These are phyloP conservation scores for Phytophthora pseudosyringae DNA, from an alignment of 352 stramenopile genomes.

Conservation along the genomic window DNA sequence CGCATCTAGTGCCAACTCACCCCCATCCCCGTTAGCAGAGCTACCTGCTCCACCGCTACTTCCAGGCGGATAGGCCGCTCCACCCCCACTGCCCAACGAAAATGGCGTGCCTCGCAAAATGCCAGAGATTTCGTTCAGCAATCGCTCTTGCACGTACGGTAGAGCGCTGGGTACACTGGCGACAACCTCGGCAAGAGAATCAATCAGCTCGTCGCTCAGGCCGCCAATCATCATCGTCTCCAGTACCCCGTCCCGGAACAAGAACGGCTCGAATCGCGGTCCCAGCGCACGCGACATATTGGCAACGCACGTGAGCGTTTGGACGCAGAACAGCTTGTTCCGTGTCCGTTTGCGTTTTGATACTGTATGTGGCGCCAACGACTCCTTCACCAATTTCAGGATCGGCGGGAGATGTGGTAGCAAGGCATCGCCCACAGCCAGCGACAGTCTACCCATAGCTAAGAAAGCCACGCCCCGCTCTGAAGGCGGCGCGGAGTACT, in stretches of 20 bases:
- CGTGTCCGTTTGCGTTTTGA: slow-evolving; percentile 53
- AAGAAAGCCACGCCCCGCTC: slow-evolving; percentile 91
- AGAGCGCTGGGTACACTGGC: slow-evolving; percentile 89
- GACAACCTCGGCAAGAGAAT: slow-evolving; percentile 92
- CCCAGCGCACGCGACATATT: slow-evolving; percentile 75
- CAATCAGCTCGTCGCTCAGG: slow-evolving; percentile 94
- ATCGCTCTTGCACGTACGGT: slow-evolving; percentile 92
- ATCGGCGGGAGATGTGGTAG: slow-evolving; percentile 85
- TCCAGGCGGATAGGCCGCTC: slow-evolving; percentile 18
- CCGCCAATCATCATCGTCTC: slow-evolving; percentile 91
- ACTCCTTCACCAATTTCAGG: slow-evolving; percentile 79
- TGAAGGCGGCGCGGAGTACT: slow-evolving; percentile 48
- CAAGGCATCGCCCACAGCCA: slow-evolving; percentile 91
- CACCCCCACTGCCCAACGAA: slow-evolving; percentile 33
- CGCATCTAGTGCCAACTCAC: slow-evolving; percentile 33
- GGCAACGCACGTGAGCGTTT: slow-evolving; percentile 84
- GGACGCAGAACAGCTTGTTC: slow-evolving; percentile 85
- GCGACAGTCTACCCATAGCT: slow-evolving; percentile 92
- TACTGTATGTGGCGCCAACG: slow-evolving; percentile 55
- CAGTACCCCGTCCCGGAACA: slow-evolving; percentile 73
- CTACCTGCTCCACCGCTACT: slow-evolving; percentile 11
- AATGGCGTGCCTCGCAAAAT: slow-evolving; percentile 91
- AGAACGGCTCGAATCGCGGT: slow-evolving; percentile 68
- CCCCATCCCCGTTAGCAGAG: slow-evolving; percentile 18
- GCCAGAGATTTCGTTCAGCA: slow-evolving; percentile 97